A percentile compares a stretch with the other conserved stretches of the same genome.
phyloP scores from a whole-genome alignment of 306 rosid genomes.

The Bauhinia variegata region DNA sequence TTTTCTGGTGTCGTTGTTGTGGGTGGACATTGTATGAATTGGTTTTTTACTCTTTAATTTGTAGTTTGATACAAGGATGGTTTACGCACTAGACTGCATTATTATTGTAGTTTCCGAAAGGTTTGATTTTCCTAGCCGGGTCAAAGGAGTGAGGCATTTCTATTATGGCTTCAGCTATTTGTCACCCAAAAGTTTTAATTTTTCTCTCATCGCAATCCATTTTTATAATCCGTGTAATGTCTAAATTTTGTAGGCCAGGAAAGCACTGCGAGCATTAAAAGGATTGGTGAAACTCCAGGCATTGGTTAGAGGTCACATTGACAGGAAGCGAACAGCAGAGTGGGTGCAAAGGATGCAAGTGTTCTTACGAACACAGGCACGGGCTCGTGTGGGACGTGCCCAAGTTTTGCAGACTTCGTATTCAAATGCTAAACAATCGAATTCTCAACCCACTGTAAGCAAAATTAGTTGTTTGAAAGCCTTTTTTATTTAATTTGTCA shows the following conservation, averaged over 20 bases:
- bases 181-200: neutral
- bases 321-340: slow-evolving; percentile 67
- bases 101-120: no score
- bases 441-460: slow-evolving; percentile 53
- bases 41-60: neutral
- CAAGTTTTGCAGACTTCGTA: slow-evolving; percentile 42
- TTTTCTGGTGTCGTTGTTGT: neutral
- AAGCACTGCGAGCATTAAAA: slow-evolving; percentile 76
- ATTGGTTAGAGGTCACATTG: slow-evolving; percentile 79
- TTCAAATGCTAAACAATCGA: slow-evolving; percentile 52
- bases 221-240: neutral
- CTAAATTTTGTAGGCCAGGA: slow-evolving; percentile 64
- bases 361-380: slow-evolving; percentile 57
- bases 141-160: no score
- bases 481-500: no score
- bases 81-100: no score
- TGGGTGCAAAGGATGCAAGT: slow-evolving; percentile 66
- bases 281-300: slow-evolving; percentile 91
- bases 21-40: neutral
- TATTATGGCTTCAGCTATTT: no score
- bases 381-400: slow-evolving; percentile 48
- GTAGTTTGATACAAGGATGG: no score
- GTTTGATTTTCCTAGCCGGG: no score
- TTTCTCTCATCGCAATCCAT: neutral
- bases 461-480: slow-evolving; percentile 16